Conservation (phyloP, 2,329 filamentous ascomycete genomes). For the Monosporascus sp. region DNA sequence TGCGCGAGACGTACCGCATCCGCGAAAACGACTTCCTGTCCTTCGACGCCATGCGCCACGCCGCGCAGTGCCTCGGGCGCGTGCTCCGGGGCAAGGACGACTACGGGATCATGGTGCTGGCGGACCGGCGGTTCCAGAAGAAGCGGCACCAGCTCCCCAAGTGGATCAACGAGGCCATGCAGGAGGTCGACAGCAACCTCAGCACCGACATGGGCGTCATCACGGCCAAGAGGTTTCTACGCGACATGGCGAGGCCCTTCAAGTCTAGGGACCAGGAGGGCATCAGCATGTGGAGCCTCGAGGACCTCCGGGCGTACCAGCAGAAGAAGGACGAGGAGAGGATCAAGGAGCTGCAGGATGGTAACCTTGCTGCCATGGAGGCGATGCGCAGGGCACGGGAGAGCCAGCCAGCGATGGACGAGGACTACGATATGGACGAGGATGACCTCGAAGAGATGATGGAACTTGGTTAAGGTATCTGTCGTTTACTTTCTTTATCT, state of each 20-base stretch:
- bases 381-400: conserved; percentile 22
- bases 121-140: conserved; percentile 88
- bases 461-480: conserved; percentile 29
- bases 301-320: conserved; percentile 74
- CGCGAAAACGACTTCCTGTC: conserved; percentile 96
- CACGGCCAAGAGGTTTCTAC: conserved; percentile 81
- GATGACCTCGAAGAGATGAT: conserved; percentile 52
- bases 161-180: conserved; percentile 88
- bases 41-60: conserved; percentile 99
- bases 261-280: conserved; percentile 79
- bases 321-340: conserved; percentile 65
- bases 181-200: conserved; percentile 81
- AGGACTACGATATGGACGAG: conserved; percentile 48
- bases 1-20: conserved; percentile 96
- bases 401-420: conserved; percentile 17
- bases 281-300: conserved; percentile 83
- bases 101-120: conserved; percentile 99
- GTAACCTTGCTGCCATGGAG: conserved; percentile 26
- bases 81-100: conserved; percentile 96
- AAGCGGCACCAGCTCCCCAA: conserved; percentile 88
- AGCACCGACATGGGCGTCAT: conserved; percentile 95
- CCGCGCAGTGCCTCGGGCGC: conserved; percentile 90
- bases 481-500: background rate
- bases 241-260: conserved; percentile 90
- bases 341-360: conserved; percentile 57